These are phyloP conservation scores for Jackrogersella multiformis DNA, from an alignment of 495 filamentous ascomycete genomes.

Conservation along the genomic window DNA sequence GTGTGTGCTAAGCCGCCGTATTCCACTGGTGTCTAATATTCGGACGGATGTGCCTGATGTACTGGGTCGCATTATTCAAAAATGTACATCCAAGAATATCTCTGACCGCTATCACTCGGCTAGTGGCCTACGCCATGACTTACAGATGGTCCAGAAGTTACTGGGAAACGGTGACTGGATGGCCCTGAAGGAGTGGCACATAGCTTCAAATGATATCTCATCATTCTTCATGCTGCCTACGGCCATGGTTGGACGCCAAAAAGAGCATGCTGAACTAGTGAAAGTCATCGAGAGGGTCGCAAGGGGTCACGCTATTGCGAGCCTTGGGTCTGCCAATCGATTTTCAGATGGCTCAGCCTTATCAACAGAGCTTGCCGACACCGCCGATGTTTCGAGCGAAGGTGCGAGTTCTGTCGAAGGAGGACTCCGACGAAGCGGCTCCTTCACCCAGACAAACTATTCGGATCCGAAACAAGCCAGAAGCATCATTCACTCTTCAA, in stretches of 20 bases:
- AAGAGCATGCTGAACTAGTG: constrained; percentile 74
- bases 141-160: constrained; percentile 72
- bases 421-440: constrained; percentile 46
- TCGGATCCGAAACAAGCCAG: constrained; percentile 56
- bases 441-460: constrained; percentile 60
- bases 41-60: constrained; percentile 83
- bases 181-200: constrained; percentile 71
- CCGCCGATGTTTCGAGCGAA: constrained; percentile 60
- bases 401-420: constrained; percentile 60
- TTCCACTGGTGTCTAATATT: constrained; percentile 76
- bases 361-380: constrained; percentile 65
- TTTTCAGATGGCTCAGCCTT: constrained; percentile 65
- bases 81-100: constrained; percentile 87
- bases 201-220: constrained; percentile 80
- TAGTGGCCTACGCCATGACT: constrained; percentile 80
- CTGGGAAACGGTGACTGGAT: constrained; percentile 77
- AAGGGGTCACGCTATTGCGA: constrained; percentile 62
- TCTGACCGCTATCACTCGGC: constrained; percentile 86
- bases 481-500: constrained; percentile 47
- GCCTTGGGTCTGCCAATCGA: constrained; percentile 54
- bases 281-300: constrained; percentile 77
- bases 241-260: constrained; percentile 78
- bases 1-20: constrained; percentile 77
- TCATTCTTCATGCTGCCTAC: constrained; percentile 86
- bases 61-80: constrained; percentile 81